Conservation (phyloP, 179 eudicot species). For the Heliamphora ciliata region DNA sequence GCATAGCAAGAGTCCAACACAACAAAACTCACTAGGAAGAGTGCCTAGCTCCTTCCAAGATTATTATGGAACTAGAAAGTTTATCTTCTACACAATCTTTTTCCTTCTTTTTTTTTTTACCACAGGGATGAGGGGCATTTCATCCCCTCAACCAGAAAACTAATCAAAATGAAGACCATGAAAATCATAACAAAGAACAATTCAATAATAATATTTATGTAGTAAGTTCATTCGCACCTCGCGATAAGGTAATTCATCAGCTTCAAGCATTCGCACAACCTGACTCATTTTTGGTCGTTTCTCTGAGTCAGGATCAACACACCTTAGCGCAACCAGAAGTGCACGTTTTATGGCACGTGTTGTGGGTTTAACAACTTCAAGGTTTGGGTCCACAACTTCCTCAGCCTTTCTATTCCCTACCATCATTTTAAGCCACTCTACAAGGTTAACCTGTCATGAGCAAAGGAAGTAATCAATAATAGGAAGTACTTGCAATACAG, state of each 20-base stretch:
- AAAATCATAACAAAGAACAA: neutral
- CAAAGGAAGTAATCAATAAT: neutral
- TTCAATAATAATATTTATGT: neutral
- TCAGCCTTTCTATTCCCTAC: slow-evolving; percentile 84
- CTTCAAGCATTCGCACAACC: slow-evolving; percentile 76
- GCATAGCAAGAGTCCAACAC: neutral
- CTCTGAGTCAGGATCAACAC: slow-evolving; percentile 80
- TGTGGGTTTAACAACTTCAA: slow-evolving; percentile 57
- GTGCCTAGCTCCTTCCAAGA: neutral
- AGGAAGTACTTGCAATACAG: neutral
- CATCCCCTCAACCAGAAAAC: neutral
- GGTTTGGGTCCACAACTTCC: slow-evolving; percentile 69
- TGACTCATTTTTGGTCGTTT: slow-evolving; percentile 94
- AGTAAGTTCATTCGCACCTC: slow-evolving; percentile 41
- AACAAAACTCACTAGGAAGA: neutral
- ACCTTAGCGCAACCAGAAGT: slow-evolving; percentile 72
- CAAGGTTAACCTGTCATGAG: slow-evolving; percentile 62
- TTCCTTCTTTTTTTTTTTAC: too few relatives aligned
- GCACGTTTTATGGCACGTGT: slow-evolving; percentile 72
- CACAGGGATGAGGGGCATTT: too few relatives aligned
- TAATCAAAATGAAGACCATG: neutral
- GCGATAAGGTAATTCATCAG: slow-evolving; percentile 66
- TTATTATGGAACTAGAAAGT: neutral
- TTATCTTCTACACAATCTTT: too few relatives aligned
- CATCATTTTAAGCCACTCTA: slow-evolving; percentile 91